These are phyloP conservation scores for Trichosanthes truncata DNA, from an alignment of 306 rosid species.

Conservation along the genomic window DNA sequence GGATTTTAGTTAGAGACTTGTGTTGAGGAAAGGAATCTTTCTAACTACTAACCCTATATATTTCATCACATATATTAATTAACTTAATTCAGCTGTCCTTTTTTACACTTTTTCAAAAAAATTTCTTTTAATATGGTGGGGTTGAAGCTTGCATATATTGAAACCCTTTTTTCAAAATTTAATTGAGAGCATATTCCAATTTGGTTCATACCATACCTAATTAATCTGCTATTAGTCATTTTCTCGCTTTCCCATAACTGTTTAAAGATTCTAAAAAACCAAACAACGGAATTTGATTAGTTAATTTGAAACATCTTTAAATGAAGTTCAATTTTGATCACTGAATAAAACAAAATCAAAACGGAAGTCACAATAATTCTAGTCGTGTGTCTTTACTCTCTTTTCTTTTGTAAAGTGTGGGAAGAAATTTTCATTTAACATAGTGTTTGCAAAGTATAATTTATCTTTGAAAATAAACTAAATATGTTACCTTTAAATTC, in stretches of 20 bases:
- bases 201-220: slow-evolving; percentile 6
- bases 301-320: not conserved
- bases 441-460: too few relatives aligned
- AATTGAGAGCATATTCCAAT: not conserved
- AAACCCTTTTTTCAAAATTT: not conserved
- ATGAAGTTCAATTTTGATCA: not conserved
- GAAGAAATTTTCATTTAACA: not conserved
- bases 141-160: not conserved
- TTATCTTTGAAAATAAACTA: too few relatives aligned
- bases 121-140: not conserved
- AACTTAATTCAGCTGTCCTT: not conserved
- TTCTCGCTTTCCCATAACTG: not conserved
- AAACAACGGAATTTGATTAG: not conserved
- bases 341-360: not conserved
- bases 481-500: too few relatives aligned
- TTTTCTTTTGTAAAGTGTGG: not conserved
- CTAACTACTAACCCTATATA: not conserved
- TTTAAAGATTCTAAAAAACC: not conserved
- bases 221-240: not conserved
- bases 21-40: not conserved
- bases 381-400: not conserved
- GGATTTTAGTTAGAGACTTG: not conserved
- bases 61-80: not conserved
- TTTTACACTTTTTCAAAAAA: not conserved
- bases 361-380: not conserved